These are phyloP conservation scores for Miamiensis avidus DNA, from an alignment of 169 alveolate species.

Conservation along the genomic window DNA sequence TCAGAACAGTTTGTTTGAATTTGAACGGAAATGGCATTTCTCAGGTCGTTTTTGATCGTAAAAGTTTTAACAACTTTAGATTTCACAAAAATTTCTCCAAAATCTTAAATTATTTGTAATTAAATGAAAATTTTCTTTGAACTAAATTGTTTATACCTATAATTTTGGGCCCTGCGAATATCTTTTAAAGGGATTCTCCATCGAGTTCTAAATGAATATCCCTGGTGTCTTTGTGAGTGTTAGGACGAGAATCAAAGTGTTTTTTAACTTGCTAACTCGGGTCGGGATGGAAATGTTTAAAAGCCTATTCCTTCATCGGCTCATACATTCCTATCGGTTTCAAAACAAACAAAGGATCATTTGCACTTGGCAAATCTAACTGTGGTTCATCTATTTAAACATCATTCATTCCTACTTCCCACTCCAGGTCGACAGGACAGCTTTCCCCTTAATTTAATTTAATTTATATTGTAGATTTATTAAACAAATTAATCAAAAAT, in stretches of 20 bases:
- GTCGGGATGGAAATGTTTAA: conserved; percentile 31
- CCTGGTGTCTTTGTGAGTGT: conserved; percentile 68
- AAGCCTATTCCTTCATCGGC: conserved; percentile 52
- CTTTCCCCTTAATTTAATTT: conserved; percentile 37
- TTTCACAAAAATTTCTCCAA: conserved; percentile 76
- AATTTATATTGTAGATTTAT: neutral
- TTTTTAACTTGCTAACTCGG: neutral
- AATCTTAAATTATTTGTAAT: no score
- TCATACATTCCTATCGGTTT: conserved; percentile 68
- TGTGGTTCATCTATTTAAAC: conserved; percentile 46
- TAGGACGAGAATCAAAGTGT: conserved; percentile 33
- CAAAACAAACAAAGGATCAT: conserved; percentile 61
- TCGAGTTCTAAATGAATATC: conserved; percentile 59
- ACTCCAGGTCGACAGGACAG: conserved; percentile 46
- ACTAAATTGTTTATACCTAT: conserved; percentile 51
- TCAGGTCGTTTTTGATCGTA: conserved; percentile 75
- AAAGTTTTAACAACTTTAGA: conserved; percentile 70
- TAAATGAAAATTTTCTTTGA: no score
- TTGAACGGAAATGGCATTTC: conserved; percentile 64
- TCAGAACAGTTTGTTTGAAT: conserved; percentile 62
- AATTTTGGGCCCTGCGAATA: conserved; percentile 59
- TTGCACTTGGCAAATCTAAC: conserved; percentile 54
- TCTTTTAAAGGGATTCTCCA: conserved; percentile 63
- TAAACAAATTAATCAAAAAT: no score
- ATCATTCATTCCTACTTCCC: conserved; percentile 41